Evolutionary conservation across 2,329 filamentous ascomycete genomes (phyloP), one percentile per base, ranked within the genome.

Genomic region (Claviceps pazoutovae): DNA sequence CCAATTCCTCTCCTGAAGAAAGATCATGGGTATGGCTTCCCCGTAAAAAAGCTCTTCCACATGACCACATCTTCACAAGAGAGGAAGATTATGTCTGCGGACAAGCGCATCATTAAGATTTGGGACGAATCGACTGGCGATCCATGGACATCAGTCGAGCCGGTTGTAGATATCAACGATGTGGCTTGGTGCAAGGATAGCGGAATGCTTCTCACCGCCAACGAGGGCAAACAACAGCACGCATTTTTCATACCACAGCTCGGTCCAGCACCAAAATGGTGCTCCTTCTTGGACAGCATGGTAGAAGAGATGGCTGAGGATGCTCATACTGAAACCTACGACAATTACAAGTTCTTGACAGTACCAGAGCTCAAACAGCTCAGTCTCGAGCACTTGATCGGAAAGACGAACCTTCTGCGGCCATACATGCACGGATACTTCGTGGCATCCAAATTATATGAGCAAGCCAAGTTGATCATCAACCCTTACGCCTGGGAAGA

Each of bases 351-450:
- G 70, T 98, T 98, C 79, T 74, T 98, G 63, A 95, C 91, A 2
- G 68, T 88, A 55, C 82, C 87, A 44, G 90, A 98, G 66, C 75
- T 98, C 50, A 86, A 86, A 60, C 80, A 84, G 38, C 78, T 98
- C 58, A 94, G 88, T 64, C 69, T 98, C 62, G 84, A 87, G 50
- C 91, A 97, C 64, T 75, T 98, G 47, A 78, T 98, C 53, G 91
- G 91, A 57, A 90, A 88, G 60, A 95, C 89, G 30, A 93, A 87
- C 62, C 72, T 97, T 19, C 73, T 98, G 42, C 79, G 91, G 45
- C 93, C 93, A 44, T 98, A 98, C 65, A 98, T 98, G 94, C 93
- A 98, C 66, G 94, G 93, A 60, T 97, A 93, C 75, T 98, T 98
- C 70, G 90, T 98, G 48, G 88, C 87, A 38, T 91, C 94, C 60